Percentiles rank a stretch among this genome's conserved stretches.
These are phyloP conservation scores for Hordeum pubiflorum DNA, from an alignment of 202 grass and related monocot species.

Conservation along the genomic window DNA sequence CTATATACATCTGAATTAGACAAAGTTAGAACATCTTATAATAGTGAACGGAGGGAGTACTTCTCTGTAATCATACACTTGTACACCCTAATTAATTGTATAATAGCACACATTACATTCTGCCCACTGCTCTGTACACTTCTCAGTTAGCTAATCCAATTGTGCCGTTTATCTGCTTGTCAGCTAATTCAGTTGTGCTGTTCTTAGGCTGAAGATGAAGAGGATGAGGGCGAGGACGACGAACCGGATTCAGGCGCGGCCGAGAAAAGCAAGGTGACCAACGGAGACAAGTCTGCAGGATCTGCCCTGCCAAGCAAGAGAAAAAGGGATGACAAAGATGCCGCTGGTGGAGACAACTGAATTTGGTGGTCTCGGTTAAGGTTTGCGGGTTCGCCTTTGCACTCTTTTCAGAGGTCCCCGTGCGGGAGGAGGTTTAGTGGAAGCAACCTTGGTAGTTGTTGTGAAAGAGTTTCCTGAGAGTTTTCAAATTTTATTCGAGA, in stretches of 20 bases:
- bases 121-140: background rate
- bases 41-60: too few species aligned
- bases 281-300: slow-evolving; percentile 1
- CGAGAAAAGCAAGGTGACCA: slow-evolving; percentile 20
- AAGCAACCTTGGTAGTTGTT: background rate
- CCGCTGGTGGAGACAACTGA: background rate
- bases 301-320: slow-evolving; percentile 46
- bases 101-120: background rate
- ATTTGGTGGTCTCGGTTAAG: background rate
- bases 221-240: slow-evolving; percentile 40
- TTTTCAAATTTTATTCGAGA: background rate
- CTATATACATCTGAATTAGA: too few species aligned
- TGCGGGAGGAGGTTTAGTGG: background rate
- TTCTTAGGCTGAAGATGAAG: slow-evolving; percentile 36
- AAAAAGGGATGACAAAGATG: slow-evolving; percentile 42
- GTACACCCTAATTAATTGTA: background rate
- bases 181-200: background rate
- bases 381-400: background rate
- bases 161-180: background rate
- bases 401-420: background rate
- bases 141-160: background rate
- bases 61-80: too few species aligned
- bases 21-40: too few species aligned
- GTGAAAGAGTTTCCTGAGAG: background rate
- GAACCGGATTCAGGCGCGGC: slow-evolving; percentile 25